A percentile compares a stretch with the other conserved stretches of the same genome.
Conservation (phyloP, 208 protist species). For the Leishmania guyanensis region DNA sequence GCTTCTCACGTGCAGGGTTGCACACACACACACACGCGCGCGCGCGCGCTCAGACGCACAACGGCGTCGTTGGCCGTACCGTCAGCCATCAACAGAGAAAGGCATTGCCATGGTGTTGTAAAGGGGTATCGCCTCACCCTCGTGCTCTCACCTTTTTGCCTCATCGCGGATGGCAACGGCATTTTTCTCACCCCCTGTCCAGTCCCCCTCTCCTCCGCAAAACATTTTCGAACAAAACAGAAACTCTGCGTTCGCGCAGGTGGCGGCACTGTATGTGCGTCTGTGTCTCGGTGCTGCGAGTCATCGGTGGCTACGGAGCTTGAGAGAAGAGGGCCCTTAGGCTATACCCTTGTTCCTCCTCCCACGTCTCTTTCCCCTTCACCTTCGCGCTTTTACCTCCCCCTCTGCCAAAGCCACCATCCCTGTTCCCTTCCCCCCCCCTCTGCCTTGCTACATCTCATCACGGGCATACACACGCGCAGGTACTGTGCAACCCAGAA, state of each 20-base stretch:
- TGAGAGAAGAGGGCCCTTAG: not conserved
- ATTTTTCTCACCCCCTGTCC: not conserved
- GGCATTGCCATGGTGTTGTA: not conserved
- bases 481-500: not conserved
- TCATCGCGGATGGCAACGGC: not conserved
- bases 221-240: not conserved
- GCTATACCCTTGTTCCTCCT: not conserved
- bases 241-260: not conserved
- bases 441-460: not conserved
- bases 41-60: no score
- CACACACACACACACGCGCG: no score
- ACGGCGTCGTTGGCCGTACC: not conserved
- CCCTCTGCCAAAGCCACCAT: not conserved
- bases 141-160: not conserved
- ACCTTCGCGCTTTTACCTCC: not conserved
- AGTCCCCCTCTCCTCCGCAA: not conserved
- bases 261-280: not conserved
- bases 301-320: not conserved
- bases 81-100: not conserved
- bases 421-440: not conserved
- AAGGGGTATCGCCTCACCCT: not conserved
- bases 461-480: not conserved
- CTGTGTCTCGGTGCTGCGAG: not conserved
- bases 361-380: not conserved
- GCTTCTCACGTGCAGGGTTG: not conserved